Evolutionary conservation across 2,329 filamentous ascomycete genomes (phyloP).

Genomic region (Orbilia ellipsospora): DNA sequence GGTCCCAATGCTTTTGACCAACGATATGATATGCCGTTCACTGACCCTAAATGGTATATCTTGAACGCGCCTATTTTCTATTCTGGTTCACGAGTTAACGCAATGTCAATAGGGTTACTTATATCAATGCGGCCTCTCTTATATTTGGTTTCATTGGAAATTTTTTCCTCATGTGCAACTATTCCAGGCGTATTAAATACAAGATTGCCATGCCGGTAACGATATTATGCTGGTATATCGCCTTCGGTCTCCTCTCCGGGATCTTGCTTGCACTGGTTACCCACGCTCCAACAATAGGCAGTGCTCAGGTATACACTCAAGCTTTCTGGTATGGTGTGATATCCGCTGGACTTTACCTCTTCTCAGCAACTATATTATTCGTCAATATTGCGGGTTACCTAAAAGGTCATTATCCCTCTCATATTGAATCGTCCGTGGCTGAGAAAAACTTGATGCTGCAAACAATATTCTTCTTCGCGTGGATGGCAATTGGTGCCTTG

Average conservation of each 20-base stretch:
- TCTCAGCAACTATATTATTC: conserved; percentile 79
- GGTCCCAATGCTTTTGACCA: conserved; percentile 66
- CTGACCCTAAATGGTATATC: conserved; percentile 68
- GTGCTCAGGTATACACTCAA: conserved; percentile 71
- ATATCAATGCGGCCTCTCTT: conserved; percentile 81
- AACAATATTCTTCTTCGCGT: conserved; percentile 85
- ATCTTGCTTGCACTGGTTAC: conserved; percentile 75
- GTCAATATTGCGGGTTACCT: conserved; percentile 68
- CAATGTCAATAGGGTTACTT: conserved; percentile 69
- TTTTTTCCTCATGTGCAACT: conserved; percentile 84
- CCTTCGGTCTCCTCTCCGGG: conserved; percentile 73
- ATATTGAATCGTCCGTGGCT: conserved; percentile 75
- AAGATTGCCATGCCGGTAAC: conserved; percentile 84
- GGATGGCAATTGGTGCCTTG: conserved; percentile 79
- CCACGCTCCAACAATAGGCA: conserved; percentile 66
- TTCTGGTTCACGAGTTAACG: background rate
- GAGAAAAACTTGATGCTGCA: conserved; percentile 91
- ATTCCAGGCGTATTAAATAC: conserved; percentile 82
- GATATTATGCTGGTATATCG: conserved; percentile 80
- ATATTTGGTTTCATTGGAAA: conserved; percentile 83
- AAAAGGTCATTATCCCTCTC: conserved; percentile 78
- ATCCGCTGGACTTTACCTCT: conserved; percentile 80
- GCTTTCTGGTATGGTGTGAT: conserved; percentile 89
- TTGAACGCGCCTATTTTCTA: too few species aligned
- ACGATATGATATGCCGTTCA: conserved; percentile 72